Conservation (phyloP, 2,329 filamentous ascomycete species). For the Metarhizium anisopliae region DNA sequence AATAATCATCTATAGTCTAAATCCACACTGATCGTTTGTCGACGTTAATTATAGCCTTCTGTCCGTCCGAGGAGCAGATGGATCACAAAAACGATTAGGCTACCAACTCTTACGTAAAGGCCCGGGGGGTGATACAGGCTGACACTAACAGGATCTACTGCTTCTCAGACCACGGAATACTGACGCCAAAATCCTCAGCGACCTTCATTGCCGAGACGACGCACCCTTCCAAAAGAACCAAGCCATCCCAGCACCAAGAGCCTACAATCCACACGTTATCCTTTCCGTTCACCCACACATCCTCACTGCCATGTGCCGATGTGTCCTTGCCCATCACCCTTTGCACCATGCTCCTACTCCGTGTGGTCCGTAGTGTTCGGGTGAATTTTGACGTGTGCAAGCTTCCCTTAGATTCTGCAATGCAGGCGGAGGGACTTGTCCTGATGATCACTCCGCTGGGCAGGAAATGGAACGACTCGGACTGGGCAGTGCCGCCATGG, state of each 20-base stretch:
- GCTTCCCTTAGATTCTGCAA: slow-evolving; percentile 21
- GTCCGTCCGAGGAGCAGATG: too few relatives aligned
- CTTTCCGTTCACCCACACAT: slow-evolving; percentile 43
- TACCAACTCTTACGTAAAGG: too few relatives aligned
- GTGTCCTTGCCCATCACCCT: slow-evolving; percentile 26
- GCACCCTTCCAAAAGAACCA: slow-evolving; percentile 54
- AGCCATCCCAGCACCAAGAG: slow-evolving; percentile 57
- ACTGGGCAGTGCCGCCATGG: slow-evolving; percentile 20
- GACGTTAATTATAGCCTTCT: too few relatives aligned
- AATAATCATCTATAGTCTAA: too few relatives aligned
- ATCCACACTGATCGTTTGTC: too few relatives aligned
- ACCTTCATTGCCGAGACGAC: slow-evolving; percentile 49
- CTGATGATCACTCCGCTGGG: slow-evolving; percentile 42
- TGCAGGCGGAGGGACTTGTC: slow-evolving; percentile 34
- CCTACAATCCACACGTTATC: slow-evolving; percentile 46
- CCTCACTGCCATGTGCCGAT: background rate
- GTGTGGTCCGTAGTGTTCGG: slow-evolving; percentile 39
- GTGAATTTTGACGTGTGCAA: slow-evolving; percentile 41
- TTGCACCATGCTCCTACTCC: slow-evolving; percentile 38
- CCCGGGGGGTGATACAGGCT: too few relatives aligned
- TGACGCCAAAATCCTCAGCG: slow-evolving; percentile 41
- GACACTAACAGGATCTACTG: too few relatives aligned
- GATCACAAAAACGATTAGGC: too few relatives aligned
- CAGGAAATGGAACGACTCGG: slow-evolving; percentile 44
- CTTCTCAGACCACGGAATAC: slow-evolving; percentile 24